A percentile compares a stretch with the other conserved stretches of the same genome.
phyloP scores from a whole-genome alignment of 2,329 filamentous ascomycete genomes.

The Claviceps africana region DNA sequence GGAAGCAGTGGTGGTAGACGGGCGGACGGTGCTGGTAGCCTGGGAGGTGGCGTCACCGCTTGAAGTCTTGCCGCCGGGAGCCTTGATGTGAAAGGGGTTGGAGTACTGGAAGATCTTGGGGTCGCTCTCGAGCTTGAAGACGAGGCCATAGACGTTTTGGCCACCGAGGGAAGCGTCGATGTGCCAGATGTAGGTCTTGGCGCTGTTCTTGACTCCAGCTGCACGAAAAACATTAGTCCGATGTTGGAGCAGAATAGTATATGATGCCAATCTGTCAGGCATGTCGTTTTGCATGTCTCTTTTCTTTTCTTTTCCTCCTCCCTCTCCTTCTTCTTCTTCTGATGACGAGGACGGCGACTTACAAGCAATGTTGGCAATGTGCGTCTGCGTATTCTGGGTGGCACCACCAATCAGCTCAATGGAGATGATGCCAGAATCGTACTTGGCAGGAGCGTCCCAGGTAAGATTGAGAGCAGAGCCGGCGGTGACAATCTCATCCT shows the following conservation, averaged over 20 bases:
- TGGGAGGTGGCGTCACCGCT: conserved; percentile 12
- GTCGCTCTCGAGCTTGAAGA: conserved; percentile 36
- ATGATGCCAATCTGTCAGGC: background rate
- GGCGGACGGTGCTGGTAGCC: conserved; percentile 18
- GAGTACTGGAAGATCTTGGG: conserved; percentile 44
- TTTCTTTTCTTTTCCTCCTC: background rate
- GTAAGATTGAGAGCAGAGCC: conserved; percentile 35
- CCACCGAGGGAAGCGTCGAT: conserved; percentile 31
- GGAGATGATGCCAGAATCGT: conserved; percentile 30
- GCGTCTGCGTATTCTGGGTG: conserved; percentile 26
- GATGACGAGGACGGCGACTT: conserved; percentile 18
- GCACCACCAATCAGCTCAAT: conserved; percentile 42
- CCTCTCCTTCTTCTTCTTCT: background rate
- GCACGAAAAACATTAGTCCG: background rate
- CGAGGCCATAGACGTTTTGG: conserved; percentile 41
- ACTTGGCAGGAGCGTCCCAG: conserved; percentile 32
- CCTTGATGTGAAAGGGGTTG: conserved; percentile 42
- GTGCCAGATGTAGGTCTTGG: conserved; percentile 34
- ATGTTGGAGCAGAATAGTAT: background rate
- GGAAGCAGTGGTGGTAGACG: conserved; percentile 8
- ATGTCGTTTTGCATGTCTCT: background rate
- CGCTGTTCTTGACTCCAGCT: conserved; percentile 34
- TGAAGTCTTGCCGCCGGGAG: conserved; percentile 13
- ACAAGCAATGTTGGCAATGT: conserved; percentile 34
- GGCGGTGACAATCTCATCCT: conserved; percentile 29